Evolutionary conservation across 352 stramenopile genomes (phyloP).

Genomic region (Phytophthora tubulina): DNA sequence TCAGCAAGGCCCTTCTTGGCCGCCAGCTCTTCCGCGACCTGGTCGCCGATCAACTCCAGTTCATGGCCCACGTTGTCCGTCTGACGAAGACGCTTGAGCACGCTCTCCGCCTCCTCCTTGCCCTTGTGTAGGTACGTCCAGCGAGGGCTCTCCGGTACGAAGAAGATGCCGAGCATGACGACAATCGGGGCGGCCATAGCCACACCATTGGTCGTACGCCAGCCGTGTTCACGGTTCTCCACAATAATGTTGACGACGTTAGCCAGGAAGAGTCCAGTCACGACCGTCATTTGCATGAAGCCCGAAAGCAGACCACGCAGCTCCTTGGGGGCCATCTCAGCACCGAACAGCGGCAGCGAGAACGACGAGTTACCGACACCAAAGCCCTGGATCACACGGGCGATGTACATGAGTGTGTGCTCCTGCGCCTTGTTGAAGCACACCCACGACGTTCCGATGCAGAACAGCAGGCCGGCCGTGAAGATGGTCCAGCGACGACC

Average conservation of each 20-base stretch:
- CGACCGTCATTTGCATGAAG: too few species aligned
- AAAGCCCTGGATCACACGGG: not conserved
- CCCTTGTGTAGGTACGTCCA: too few species aligned
- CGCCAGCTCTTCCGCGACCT: slow-evolving; percentile 40
- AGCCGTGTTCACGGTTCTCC: too few species aligned
- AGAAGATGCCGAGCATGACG: too few species aligned
- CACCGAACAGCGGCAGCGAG: not conserved
- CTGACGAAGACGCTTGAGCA: not conserved
- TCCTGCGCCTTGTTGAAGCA: slow-evolving; percentile 1
- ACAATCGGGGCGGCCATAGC: too few species aligned
- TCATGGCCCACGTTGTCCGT: not conserved
- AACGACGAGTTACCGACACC: not conserved
- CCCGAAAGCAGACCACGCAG: too few species aligned
- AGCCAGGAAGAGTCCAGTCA: too few species aligned
- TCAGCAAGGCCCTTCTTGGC: slow-evolving; percentile 30
- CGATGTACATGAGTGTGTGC: not conserved
- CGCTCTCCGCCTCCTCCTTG: too few species aligned
- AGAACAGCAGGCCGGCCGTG: not conserved
- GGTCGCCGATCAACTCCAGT: not conserved
- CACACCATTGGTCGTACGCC: too few species aligned
- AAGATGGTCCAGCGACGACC: not conserved
- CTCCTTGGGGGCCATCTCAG: too few species aligned
- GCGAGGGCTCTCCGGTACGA: too few species aligned
- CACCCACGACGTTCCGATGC: not conserved
- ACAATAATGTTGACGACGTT: too few species aligned